Evolutionary conservation across 805 yeast species (phyloP), one percentile per base, ranked within the genome.

Genomic region (Hanseniaspora thailandica): DNA sequence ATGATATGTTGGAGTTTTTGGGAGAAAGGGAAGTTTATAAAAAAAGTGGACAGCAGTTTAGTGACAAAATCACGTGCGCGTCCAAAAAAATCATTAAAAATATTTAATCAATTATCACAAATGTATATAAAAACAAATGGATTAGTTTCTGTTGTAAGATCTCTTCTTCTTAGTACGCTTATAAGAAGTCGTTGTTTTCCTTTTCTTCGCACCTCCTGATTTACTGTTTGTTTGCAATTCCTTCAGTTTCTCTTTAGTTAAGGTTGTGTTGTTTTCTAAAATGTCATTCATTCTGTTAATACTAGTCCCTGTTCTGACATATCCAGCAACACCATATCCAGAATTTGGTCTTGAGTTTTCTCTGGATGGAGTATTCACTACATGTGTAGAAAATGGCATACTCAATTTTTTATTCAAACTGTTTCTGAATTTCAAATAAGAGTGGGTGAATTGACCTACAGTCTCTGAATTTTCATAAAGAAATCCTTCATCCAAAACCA

Each of bases 381-480:
- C 57, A 2, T 63, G 56, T 20, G 51, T 47, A 8, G 55, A 43
- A 63, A 82, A 81, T 17, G 73, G 68, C 70, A 84, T 76, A 7
- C 66, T 63, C n/a, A 85, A 72, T 3, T 59, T 62, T 2, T 76
- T 76, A 9, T 61, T 59, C 48, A 82, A 60, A 1, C 87, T 71
- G 1, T 61, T 62, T 0, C 72, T 70, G 1, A 73, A 59, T 57
- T 72, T 73, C 5, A 89, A 76, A 61, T 90, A 90, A 51, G 84
- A 83, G 1, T 84, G 71, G 0, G 95, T 84, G 69, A 82, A 89
- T n/a, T 79, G 76, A 20, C 76, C 78, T 59, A 80, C 85, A 73
- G 81, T 77, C 5, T 82, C 71, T 2, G 87, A 76, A 60, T 81
- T 83, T 63, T 89, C 97, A 55, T 73, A 74, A 34, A 93, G 65